phyloP scores from a whole-genome alignment of 148 eudicot species.

The Tetragonia tetragonoides region DNA sequence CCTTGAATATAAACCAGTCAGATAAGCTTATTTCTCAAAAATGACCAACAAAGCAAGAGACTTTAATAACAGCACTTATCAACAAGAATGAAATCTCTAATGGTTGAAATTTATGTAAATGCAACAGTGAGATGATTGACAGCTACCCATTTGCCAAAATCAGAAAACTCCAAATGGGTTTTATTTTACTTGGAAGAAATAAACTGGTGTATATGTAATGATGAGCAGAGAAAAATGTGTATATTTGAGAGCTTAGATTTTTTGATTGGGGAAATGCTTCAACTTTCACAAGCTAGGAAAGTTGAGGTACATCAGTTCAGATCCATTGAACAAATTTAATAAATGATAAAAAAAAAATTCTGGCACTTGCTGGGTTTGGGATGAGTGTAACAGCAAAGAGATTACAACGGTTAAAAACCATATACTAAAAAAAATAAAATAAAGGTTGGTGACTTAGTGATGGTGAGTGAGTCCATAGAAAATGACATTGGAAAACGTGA shows the following conservation, averaged over 20 bases:
- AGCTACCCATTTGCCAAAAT: constrained; percentile 25
- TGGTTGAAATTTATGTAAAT: constrained; percentile 10
- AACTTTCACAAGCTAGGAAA: constrained; percentile 5
- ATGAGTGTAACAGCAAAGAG: neutral
- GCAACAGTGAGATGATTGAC: constrained; percentile 32
- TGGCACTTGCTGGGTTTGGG: constrained; percentile 14
- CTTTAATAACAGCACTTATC: neutral
- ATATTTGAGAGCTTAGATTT: constrained; percentile 12
- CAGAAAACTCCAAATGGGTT: constrained; percentile 27
- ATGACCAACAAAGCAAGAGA: constrained; percentile 20
- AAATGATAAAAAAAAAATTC: neutral
- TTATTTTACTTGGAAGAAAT: neutral
- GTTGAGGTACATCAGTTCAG: neutral
- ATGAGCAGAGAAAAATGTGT: too few relatives aligned
- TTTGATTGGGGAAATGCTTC: neutral
- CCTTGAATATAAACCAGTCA: neutral
- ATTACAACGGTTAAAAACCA: constrained; percentile 28
- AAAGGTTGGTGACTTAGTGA: neutral
- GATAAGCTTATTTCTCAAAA: neutral
- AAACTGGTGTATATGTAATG: too few relatives aligned
- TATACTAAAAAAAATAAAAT: constrained; percentile 7
- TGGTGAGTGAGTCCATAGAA: constrained; percentile 8
- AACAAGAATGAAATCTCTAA: constrained; percentile 11
- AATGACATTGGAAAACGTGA: constrained; percentile 21
- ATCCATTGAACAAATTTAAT: neutral